Evolutionary conservation across 225 moss, liverwort and hornwort species (phyloP).

Genomic region (Ulota crispa): DNA sequence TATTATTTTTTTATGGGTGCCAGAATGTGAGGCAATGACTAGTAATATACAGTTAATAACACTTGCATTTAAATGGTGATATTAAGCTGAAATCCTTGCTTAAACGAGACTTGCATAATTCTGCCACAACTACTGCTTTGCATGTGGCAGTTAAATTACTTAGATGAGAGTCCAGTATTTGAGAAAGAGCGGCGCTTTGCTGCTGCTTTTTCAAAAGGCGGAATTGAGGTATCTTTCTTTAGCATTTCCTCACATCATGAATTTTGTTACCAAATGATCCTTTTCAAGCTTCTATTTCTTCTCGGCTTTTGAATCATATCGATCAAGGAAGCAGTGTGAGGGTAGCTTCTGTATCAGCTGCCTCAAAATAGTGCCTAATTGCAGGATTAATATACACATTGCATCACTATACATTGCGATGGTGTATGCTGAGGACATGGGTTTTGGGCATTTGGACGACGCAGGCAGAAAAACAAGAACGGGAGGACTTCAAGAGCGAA

Average conservation of each 20-base stretch:
- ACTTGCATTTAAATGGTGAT: neutral
- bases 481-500: slow-evolving; percentile 50
- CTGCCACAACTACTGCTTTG: neutral
- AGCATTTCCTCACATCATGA: neutral
- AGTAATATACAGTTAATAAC: neutral
- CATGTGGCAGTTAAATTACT: slow-evolving; percentile 64
- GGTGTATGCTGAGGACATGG: neutral
- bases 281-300: neutral
- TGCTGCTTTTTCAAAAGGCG: slow-evolving; percentile 64
- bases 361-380: neutral
- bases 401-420: neutral
- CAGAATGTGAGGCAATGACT: neutral
- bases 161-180: slow-evolving; percentile 83
- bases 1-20: neutral
- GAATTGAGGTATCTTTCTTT: slow-evolving; percentile 43
- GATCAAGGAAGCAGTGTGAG: neutral
- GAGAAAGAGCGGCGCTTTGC: slow-evolving; percentile 76
- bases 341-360: neutral
- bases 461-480: slow-evolving; percentile 63
- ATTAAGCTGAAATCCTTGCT: neutral
- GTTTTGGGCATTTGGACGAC: neutral
- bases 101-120: neutral
- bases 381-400: neutral
- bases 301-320: neutral
- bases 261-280: neutral